Evolutionary conservation across 164 flowering plant species (phyloP).

Genomic region (Magnolia officinalis): DNA sequence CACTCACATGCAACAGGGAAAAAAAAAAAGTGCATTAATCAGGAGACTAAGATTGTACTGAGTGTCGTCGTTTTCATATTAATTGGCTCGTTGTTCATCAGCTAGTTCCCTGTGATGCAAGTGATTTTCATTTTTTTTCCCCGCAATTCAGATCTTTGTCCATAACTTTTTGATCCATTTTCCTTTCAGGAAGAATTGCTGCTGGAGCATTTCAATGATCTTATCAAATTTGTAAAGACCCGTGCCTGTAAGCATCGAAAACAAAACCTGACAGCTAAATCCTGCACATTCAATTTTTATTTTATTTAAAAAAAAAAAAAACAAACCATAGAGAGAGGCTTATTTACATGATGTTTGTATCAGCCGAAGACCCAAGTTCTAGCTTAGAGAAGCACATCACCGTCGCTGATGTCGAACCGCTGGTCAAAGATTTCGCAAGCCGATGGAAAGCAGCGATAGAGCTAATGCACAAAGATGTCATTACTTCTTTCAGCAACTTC

Average conservation of each 20-base stretch:
- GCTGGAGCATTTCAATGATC: slow-evolving; percentile 77
- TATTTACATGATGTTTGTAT: slow-evolving; percentile 10
- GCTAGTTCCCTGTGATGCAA: neutral
- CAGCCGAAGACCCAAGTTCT: slow-evolving; percentile 77
- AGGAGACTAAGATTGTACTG: too few relatives aligned
- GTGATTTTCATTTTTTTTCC: neutral
- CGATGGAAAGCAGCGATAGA: slow-evolving; percentile 97
- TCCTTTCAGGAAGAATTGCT: slow-evolving; percentile 85
- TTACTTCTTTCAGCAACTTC: slow-evolving; percentile 96
- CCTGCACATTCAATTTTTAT: neutral
- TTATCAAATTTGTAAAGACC: slow-evolving; percentile 90
- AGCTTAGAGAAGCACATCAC: slow-evolving; percentile 60
- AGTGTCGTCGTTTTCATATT: too few relatives aligned
- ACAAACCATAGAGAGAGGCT: neutral
- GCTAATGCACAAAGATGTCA: slow-evolving; percentile 97
- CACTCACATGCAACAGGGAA: too few relatives aligned
- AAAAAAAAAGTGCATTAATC: too few relatives aligned
- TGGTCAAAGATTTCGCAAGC: slow-evolving; percentile 88
- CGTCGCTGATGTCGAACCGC: slow-evolving; percentile 78
- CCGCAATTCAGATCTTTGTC: neutral
- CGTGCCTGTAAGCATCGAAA: slow-evolving; percentile 67
- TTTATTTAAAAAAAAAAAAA: neutral
- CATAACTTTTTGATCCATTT: neutral
- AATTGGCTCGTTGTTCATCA: neutral
- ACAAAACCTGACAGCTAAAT: neutral